These are phyloP conservation scores for Penicillium samsonianum DNA, from an alignment of 495 filamentous ascomycete genomes.

Conservation along the genomic window DNA sequence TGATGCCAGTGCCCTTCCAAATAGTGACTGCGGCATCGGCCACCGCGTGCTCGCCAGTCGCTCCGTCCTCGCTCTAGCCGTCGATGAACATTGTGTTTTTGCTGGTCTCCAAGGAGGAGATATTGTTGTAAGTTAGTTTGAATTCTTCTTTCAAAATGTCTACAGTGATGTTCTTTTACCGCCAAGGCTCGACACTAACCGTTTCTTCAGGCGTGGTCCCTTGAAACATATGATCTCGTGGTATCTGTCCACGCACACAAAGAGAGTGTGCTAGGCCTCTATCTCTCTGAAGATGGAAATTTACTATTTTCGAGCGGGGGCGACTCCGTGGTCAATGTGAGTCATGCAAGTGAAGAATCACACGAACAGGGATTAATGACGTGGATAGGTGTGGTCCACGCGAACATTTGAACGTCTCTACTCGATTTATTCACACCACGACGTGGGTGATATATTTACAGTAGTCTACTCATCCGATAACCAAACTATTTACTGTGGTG, in stretches of 20 bases:
- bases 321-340: constrained; percentile 89
- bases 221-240: constrained; percentile 79
- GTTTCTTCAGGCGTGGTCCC: constrained; percentile 67
- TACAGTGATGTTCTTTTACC: background rate
- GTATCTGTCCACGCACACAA: constrained; percentile 79
- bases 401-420: constrained; percentile 68
- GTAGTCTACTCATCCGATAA: constrained; percentile 77
- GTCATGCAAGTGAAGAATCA: constrained; percentile 18
- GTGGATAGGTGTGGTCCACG: constrained; percentile 62
- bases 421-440: constrained; percentile 89
- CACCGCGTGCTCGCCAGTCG: constrained; percentile 49
- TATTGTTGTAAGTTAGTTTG: constrained; percentile 61
- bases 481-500: constrained; percentile 85
- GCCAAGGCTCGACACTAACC: constrained; percentile 13
- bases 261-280: constrained; percentile 85
- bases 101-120: constrained; percentile 91
- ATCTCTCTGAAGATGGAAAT: constrained; percentile 68
- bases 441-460: constrained; percentile 95
- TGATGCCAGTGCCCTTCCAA: constrained; percentile 19
- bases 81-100: constrained; percentile 54
- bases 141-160: background rate
- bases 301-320: constrained; percentile 91
- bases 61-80: constrained; percentile 49
- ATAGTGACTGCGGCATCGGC: constrained; percentile 45
- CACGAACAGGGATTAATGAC: constrained; percentile 12